These are phyloP conservation scores for Pyricularia sp. DNA, from an alignment of 2,329 filamentous ascomycete genomes.

Conservation along the genomic window DNA sequence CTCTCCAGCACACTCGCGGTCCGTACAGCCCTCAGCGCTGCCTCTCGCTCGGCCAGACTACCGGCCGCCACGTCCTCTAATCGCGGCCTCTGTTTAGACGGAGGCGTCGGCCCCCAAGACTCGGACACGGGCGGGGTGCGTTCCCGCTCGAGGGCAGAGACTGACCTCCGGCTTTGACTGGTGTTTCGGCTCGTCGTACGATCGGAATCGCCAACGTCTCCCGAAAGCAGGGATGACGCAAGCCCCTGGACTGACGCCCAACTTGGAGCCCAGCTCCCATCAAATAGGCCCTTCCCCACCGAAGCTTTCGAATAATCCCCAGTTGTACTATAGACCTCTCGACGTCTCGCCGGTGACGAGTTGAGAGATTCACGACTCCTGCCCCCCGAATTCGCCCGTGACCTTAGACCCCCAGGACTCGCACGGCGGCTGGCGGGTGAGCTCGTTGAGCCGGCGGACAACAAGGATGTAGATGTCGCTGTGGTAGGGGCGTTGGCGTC, in stretches of 20 bases:
- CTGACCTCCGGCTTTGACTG: slow-evolving; percentile 18
- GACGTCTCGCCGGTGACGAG: slow-evolving; percentile 1
- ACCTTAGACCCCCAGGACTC: slow-evolving; percentile 29
- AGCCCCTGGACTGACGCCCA: slow-evolving; percentile 48
- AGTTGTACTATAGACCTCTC: not conserved
- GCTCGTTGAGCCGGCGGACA: slow-evolving; percentile 17
- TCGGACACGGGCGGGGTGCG: slow-evolving; percentile 13
- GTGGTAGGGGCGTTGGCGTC: slow-evolving; percentile 15
- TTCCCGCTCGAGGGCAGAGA: not conserved
- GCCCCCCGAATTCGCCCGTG: not conserved
- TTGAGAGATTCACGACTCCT: not conserved
- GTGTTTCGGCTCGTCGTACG: slow-evolving; percentile 19
- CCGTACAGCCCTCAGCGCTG: slow-evolving; percentile 44
- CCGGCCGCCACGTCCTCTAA: slow-evolving; percentile 44
- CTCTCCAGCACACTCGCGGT: slow-evolving; percentile 52
- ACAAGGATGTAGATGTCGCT: slow-evolving; percentile 17
- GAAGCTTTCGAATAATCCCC: slow-evolving; percentile 12
- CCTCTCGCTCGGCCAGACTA: slow-evolving; percentile 37
- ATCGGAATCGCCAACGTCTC: slow-evolving; percentile 23
- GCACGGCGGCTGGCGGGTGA: slow-evolving; percentile 26
- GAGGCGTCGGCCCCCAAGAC: slow-evolving; percentile 44
- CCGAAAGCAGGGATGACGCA: slow-evolving; percentile 33
- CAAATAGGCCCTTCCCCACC: slow-evolving; percentile 32
- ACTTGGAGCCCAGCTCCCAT: slow-evolving; percentile 37
- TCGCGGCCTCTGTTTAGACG: slow-evolving; percentile 24